These are phyloP conservation scores for Dryas alaskensis DNA, from an alignment of 306 rosid genomes.

Conservation along the genomic window DNA sequence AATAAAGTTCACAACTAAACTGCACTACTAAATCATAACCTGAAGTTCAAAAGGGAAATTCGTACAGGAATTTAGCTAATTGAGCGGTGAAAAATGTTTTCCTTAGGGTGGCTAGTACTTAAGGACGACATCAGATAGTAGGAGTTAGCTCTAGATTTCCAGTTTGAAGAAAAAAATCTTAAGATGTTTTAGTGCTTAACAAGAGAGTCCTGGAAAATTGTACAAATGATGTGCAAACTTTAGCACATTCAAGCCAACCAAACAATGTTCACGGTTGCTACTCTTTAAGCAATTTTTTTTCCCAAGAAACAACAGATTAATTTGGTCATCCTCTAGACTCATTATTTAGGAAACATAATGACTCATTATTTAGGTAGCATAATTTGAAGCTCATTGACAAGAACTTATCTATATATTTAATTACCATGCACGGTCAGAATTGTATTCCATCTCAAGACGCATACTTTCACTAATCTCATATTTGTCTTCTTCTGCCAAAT, in stretches of 20 bases:
- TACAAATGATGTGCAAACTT: background rate
- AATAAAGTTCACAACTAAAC: conserved; percentile 12
- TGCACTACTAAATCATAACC: conserved; percentile 4
- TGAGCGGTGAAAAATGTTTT: background rate
- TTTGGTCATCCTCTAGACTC: background rate
- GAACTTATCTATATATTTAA: conserved; percentile 12
- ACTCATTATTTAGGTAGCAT: background rate
- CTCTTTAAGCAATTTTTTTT: background rate
- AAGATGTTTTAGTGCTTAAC: background rate
- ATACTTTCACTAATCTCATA: conserved; percentile 88
- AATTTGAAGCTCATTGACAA: conserved; percentile 3
- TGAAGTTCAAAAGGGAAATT: background rate
- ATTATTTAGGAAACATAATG: background rate
- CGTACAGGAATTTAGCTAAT: background rate
- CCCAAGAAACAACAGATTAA: background rate
- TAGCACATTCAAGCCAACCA: conserved; percentile 12
- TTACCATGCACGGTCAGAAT: conserved; percentile 97
- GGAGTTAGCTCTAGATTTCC: background rate
- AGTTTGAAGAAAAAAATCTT: background rate
- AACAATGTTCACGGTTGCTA: background rate
- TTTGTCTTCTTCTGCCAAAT: conserved; percentile 48
- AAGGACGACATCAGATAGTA: background rate
- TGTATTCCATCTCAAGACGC: conserved; percentile 90
- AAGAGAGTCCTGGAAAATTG: conserved; percentile 2
- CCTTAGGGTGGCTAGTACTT: too few relatives aligned